Percentiles rank a stretch among this genome's conserved stretches.
Conservation (phyloP, 352 stramenopile species). For the Phytophthora ramorum region DNA sequence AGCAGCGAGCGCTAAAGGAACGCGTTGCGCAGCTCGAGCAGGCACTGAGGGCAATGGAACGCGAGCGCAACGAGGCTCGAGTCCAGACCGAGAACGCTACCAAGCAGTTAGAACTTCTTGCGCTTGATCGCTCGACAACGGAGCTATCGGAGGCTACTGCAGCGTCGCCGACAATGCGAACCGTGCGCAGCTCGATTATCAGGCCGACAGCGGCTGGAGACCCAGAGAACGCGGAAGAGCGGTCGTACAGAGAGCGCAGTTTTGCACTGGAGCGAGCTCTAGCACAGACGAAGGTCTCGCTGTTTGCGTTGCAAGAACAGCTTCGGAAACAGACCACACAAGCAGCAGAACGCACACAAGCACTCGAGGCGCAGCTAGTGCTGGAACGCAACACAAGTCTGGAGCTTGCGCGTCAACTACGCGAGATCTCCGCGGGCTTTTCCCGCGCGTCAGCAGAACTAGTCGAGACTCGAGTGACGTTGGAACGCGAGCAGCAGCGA, state of each 20-base stretch:
- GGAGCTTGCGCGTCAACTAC: conserved; percentile 54
- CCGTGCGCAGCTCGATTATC: conserved; percentile 10
- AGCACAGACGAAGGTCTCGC: conserved; percentile 44
- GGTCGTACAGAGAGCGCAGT: conserved; percentile 54
- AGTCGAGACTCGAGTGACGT: conserved; percentile 50
- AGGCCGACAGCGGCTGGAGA: conserved; percentile 19
- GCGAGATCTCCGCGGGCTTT: conserved; percentile 57
- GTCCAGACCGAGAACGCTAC: conserved; percentile 15
- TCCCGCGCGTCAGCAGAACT: conserved; percentile 51
- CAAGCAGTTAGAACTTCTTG: conserved; percentile 28
- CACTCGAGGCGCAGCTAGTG: conserved; percentile 55
- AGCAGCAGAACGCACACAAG: conserved; percentile 41
- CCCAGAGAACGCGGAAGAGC: conserved; percentile 36
- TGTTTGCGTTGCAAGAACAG: conserved; percentile 40
- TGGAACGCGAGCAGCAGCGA: conserved; percentile 54
- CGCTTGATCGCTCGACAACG: conserved; percentile 6
- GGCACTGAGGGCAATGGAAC: conserved; percentile 40
- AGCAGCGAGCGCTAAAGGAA: conserved; percentile 62
- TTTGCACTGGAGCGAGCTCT: conserved; percentile 68
- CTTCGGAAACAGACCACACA: conserved; percentile 39
- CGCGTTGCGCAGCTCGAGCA: conserved; percentile 54
- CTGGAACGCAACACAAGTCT: conserved; percentile 61
- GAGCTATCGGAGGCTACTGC: conserved; percentile 10
- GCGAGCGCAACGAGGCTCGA: conserved; percentile 49
- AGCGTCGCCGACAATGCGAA: conserved; percentile 13